Base-by-base conservation (phyloP, 257 asterid genomes). In the Solanum pinnatisectum region DNA sequence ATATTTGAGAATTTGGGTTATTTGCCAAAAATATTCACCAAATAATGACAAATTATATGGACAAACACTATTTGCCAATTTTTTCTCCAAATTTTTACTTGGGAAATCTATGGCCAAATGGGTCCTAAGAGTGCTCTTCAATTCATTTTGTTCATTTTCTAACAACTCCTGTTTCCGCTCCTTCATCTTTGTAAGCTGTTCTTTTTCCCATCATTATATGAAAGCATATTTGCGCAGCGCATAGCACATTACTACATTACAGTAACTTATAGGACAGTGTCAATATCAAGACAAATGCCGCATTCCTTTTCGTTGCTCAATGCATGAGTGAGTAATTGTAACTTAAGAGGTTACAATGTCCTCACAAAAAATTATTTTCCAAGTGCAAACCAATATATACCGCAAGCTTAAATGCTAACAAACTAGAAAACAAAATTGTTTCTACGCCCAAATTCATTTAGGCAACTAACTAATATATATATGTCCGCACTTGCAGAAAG, bases 351-450 rank as follows among this genome's bases (percentile, higher is more conserved):
- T 49, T 30, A 82, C 71, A 49, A 49, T 82, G 42, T 27, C 70
- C 68, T 32, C 71, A 32, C 70, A 82, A 32, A 49, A 10, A 5
- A 49, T 0, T n/a, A 49, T 40, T 30, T 32, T 32, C 16, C 70
- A 20, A 32, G 68, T 82, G 84, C 76, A 86, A 86, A 84, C 90
- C 84, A 86, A 84, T 83, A 89, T 87, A 76, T 81, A 89, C 90
- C 86, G 89, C 93, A 88, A 88, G 86, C 70, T 44, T 52, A 33
- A 85, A 40, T 39, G 42, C 83, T 87, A 83, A 73, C 33, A 72
- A 67, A 23, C 89, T 79, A 65, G 56, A 46, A 81, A 90, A 89
- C 90, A 91, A 93, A 92, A 90, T 11, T 90, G 92, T 78, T 84
- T 78, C 89, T 89, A 44, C 10, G 70, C 18, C 16, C 81, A 83